Percentiles rank a stretch among this genome's conserved stretches.
Evolutionary conservation across 306 rosid species (phyloP).

Genomic region (Inga leiocalycina): DNA sequence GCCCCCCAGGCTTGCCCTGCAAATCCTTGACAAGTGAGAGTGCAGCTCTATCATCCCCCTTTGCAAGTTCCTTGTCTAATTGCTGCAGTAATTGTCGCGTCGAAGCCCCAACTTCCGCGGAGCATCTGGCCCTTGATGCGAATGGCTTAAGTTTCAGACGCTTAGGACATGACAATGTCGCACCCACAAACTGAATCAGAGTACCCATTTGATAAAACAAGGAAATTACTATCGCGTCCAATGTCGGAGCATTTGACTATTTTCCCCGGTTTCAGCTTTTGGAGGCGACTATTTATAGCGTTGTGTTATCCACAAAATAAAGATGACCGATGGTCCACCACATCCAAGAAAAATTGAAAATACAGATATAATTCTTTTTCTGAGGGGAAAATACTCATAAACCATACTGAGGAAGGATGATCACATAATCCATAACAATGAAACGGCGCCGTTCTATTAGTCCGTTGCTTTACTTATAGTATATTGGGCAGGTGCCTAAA

Average conservation of each 20-base stretch:
- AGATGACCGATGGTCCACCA: not conserved
- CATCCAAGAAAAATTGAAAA: not conserved
- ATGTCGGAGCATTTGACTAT: not conserved
- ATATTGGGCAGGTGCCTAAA: not conserved
- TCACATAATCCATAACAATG: too few relatives aligned
- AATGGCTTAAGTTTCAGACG: conserved; percentile 27
- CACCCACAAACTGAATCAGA: conserved; percentile 47
- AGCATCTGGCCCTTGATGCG: conserved; percentile 45
- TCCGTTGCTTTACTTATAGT: not conserved
- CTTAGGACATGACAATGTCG: conserved; percentile 28
- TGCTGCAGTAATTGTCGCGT: conserved; percentile 61
- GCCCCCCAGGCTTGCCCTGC: conserved; percentile 75
- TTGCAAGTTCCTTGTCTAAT: conserved; percentile 62
- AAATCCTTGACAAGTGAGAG: conserved; percentile 66
- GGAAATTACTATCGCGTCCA: not conserved
- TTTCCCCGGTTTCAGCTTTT: not conserved
- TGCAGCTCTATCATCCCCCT: conserved; percentile 77
- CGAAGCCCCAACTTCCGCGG: conserved; percentile 48
- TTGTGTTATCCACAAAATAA: conserved; percentile 36
- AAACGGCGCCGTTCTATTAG: not conserved
- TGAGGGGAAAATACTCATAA: not conserved
- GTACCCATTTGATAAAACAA: conserved; percentile 40
- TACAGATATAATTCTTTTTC: not conserved
- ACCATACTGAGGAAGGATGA: not conserved
- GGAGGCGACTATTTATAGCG: not conserved